These are phyloP conservation scores for Torrubiellomyces zombiae DNA, from an alignment of 2,329 filamentous ascomycete genomes.

Conservation along the genomic window DNA sequence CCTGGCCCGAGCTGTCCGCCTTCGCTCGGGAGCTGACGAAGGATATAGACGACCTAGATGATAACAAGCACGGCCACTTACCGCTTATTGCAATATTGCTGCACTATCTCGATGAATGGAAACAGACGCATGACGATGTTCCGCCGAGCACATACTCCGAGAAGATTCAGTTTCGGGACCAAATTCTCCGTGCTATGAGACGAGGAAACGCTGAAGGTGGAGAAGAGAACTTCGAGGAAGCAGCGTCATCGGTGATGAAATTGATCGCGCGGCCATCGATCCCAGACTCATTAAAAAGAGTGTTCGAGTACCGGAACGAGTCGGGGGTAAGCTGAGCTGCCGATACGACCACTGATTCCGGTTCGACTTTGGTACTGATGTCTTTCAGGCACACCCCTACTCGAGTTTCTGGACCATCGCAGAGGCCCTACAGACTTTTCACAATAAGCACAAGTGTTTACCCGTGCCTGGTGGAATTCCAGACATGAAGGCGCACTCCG, in stretches of 20 bases:
- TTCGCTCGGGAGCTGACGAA: conserved; percentile 52
- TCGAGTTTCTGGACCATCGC: conserved; percentile 83
- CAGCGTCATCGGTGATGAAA: conserved; percentile 72
- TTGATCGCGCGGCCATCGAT: conserved; percentile 56
- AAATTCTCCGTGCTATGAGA: conserved; percentile 51
- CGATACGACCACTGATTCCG: conserved; percentile 20
- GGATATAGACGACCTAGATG: conserved; percentile 51
- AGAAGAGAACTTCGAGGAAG: conserved; percentile 96
- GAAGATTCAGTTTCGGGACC: conserved; percentile 64
- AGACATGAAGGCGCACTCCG: conserved; percentile 94
- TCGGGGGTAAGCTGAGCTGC: conserved; percentile 29
- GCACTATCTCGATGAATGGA: conserved; percentile 72
- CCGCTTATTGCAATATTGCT: conserved; percentile 75
- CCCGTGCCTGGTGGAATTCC: conserved; percentile 78
- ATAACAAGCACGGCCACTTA: conserved; percentile 79
- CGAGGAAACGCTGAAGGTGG: conserved; percentile 65
- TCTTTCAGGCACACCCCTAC: conserved; percentile 15
- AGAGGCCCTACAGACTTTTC: conserved; percentile 61
- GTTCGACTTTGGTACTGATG: conserved; percentile 1
- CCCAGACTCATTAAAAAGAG: conserved; percentile 52
- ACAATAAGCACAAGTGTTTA: conserved; percentile 52
- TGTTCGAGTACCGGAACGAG: conserved; percentile 51
- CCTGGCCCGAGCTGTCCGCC: conserved; percentile 66
- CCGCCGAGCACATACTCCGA: conserved; percentile 64
- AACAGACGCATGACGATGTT: conserved; percentile 47